Conservation (phyloP, 129 eudicot genomes). For the Glebionis coronaria region DNA sequence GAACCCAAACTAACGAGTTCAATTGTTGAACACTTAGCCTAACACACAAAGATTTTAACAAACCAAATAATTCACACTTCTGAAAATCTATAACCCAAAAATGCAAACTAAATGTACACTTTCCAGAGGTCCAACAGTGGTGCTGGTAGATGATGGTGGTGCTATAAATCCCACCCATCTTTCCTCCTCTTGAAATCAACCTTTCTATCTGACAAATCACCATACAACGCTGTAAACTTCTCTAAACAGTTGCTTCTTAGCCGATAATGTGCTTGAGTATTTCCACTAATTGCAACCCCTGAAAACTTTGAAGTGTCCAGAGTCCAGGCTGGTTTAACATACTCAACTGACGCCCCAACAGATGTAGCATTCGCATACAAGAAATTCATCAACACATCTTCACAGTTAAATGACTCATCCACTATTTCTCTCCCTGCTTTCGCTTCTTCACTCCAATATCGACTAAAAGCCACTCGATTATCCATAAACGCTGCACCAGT, state of each 20-base stretch:
- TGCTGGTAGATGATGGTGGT: background rate
- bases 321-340: conserved; percentile 69
- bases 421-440: conserved; percentile 54
- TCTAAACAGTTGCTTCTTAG: conserved; percentile 57
- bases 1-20: background rate
- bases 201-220: conserved; percentile 52
- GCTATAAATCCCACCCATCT: conserved; percentile 91
- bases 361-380: conserved; percentile 71
- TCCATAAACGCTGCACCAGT: conserved; percentile 91
- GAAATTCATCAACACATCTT: conserved; percentile 79
- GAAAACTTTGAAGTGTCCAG: conserved; percentile 75
- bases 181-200: conserved; percentile 51
- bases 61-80: conserved; percentile 22
- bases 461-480: conserved; percentile 39
- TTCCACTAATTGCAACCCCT: conserved; percentile 71
- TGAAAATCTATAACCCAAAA: background rate
- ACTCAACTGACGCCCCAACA: conserved; percentile 45
- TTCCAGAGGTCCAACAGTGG: background rate
- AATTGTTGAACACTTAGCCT: background rate
- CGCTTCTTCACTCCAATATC: conserved; percentile 85
- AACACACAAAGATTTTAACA: conserved; percentile 14
- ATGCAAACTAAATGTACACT: conserved; percentile 7
- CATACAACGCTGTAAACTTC: conserved; percentile 56
- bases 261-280: conserved; percentile 69
- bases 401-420: conserved; percentile 71